phyloP scores from a whole-genome alignment of 2,329 filamentous ascomycete genomes.

The Chrysoporthe deuterocubensis region DNA sequence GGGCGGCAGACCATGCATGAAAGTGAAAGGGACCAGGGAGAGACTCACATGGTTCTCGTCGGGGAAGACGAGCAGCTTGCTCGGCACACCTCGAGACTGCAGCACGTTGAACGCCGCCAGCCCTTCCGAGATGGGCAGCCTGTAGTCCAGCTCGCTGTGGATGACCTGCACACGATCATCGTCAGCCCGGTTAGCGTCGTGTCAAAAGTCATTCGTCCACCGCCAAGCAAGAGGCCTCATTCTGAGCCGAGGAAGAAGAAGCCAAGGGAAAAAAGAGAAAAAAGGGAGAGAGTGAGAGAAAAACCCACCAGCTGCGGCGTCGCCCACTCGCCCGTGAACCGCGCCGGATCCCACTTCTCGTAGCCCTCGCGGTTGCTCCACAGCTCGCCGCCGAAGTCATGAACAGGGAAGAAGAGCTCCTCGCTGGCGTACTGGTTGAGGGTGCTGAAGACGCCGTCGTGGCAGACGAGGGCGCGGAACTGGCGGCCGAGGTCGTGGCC shows the following conservation, averaged over 20 bases:
- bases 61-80: slow-evolving; percentile 71
- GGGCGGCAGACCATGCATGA: background rate
- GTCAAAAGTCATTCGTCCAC: background rate
- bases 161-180: slow-evolving; percentile 51
- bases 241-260: no score
- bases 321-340: slow-evolving; percentile 70
- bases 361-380: slow-evolving; percentile 68
- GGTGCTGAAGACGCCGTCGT: slow-evolving; percentile 83
- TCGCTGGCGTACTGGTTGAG: slow-evolving; percentile 67
- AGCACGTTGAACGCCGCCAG: slow-evolving; percentile 74
- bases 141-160: slow-evolving; percentile 72
- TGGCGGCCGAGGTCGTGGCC: slow-evolving; percentile 80
- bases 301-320: slow-evolving; percentile 77
- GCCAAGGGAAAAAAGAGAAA: no score
- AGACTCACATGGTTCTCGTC: slow-evolving; percentile 66
- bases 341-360: slow-evolving; percentile 71
- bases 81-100: slow-evolving; percentile 69
- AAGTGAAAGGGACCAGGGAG: background rate
- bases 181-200: background rate
- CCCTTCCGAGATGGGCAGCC: slow-evolving; percentile 54
- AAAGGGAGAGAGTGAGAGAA: no score
- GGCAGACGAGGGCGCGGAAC: slow-evolving; percentile 87
- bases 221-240: background rate
- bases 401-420: slow-evolving; percentile 72
- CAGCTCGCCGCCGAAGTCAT: slow-evolving; percentile 66